Base-by-base conservation (phyloP, 306 rosid species). In the Morella rubra region DNA sequence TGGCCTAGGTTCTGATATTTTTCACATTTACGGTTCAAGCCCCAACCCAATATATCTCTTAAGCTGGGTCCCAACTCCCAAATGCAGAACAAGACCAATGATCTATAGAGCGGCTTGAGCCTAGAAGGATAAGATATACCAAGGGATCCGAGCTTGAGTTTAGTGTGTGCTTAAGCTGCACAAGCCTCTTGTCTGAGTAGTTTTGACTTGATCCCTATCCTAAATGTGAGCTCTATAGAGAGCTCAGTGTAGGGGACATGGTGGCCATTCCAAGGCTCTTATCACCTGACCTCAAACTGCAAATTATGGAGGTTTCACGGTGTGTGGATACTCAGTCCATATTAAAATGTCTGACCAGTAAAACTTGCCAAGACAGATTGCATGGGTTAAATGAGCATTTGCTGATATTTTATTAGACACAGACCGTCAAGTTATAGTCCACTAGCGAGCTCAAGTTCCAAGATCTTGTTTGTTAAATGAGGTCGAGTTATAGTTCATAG, bases 351-450 rank as follows among this genome's bases (percentile, higher is more conserved):
- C 15, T 12, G 12, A 2, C 0, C n/a, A 6, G 8, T 13, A 11
- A 60, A 60, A 3, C 18, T 5, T 61, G 42, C 40, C 19, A 32
- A 61, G 12, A 61, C 44, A 32, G 42, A 13, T 61, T 1, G 59
- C 55, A 47, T 77, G 74, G 74, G 73, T 52, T 1, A 27, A 58
- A 66, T 54, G 69, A 61, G 46, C 64, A 66, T 14, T 71, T 50
- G 73, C 37, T 8, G 47, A 37, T 55, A 32, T 32, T 10, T 6
- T 79, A 66, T 44, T n/a, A 62, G 14, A 45, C 53, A 67, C 87
- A 85, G 66, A 70, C 83, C 85, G 88, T 67, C 80, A 75, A 76
- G 24, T 16, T 73, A 78, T 77, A 79, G 83, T 32, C 22, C 53
- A 78, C 74, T 60, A 40, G 9, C 69, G 69, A 15, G 58, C 66